These are phyloP conservation scores for Quambalaria eucalypti DNA, from an alignment of 1,284 basidiomycete genomes.

Conservation along the genomic window DNA sequence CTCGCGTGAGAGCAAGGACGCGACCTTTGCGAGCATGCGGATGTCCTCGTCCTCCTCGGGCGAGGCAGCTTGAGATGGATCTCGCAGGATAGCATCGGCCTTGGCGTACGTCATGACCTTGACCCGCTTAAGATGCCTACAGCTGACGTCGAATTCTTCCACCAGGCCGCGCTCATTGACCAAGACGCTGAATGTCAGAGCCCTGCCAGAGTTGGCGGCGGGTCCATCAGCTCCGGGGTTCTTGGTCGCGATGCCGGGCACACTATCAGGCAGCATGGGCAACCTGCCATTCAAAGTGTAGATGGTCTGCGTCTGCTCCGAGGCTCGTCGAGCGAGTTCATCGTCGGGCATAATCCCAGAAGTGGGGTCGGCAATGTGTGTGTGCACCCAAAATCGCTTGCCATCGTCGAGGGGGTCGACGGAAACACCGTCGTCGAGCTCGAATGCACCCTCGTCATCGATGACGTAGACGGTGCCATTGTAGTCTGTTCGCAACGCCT, in stretches of 20 bases:
- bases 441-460: conserved; percentile 70
- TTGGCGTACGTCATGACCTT: conserved; percentile 61
- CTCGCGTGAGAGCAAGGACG: conserved; percentile 15
- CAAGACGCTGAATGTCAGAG: conserved; percentile 73
- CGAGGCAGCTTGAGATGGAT: conserved; percentile 14
- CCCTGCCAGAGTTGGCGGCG: conserved; percentile 48
- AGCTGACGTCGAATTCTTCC: conserved; percentile 61
- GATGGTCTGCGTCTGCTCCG: conserved; percentile 20
- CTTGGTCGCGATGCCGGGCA: conserved; percentile 25
- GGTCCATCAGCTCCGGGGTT: conserved; percentile 50
- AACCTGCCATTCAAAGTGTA: conserved; percentile 32
- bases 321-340: conserved; percentile 50
- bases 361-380: conserved; percentile 90
- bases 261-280: conserved; percentile 53
- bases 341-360: conserved; percentile 61
- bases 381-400: conserved; percentile 65
- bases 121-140: conserved; percentile 66
- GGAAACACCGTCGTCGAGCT: conserved; percentile 90
- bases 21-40: conserved; percentile 47
- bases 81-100: conserved; percentile 49
- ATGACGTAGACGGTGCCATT: conserved; percentile 66
- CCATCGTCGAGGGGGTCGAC: conserved; percentile 50
- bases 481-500: background rate
- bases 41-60: conserved; percentile 43
- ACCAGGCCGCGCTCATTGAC: conserved; percentile 61